Percentiles rank a stretch among this genome's conserved stretches.
Conservation (phyloP, 305 asterid species). For the Ajuga reptans region DNA sequence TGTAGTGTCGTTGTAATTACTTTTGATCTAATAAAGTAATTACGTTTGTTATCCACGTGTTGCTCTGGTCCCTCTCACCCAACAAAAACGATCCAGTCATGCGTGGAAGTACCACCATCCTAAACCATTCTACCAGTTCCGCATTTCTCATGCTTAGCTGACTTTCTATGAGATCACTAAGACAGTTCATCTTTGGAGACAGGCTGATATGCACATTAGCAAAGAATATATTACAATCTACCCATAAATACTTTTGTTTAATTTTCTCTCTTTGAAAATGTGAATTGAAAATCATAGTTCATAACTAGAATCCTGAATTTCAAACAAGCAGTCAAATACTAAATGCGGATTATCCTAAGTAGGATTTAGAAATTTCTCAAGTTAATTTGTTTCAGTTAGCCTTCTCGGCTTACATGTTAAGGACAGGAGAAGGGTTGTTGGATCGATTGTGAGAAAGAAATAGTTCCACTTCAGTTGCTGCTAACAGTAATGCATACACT, state of each 20-base stretch:
- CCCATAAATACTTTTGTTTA: too few relatives aligned
- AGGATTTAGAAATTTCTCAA: too few relatives aligned
- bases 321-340: too few relatives aligned
- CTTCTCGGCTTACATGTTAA: neutral
- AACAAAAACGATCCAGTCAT: slow-evolving; percentile 42
- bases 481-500: slow-evolving; percentile 50
- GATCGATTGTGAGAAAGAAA: slow-evolving; percentile 67
- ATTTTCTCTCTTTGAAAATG: too few relatives aligned
- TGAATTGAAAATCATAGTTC: too few relatives aligned
- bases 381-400: too few relatives aligned
- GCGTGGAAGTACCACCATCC: slow-evolving; percentile 52
- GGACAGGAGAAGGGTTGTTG: slow-evolving; percentile 50
- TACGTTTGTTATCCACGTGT: too few relatives aligned
- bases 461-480: slow-evolving; percentile 55
- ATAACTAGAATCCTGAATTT: too few relatives aligned
- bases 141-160: slow-evolving; percentile 42
- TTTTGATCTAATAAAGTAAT: too few relatives aligned
- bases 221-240: slow-evolving; percentile 3
- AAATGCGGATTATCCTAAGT: too few relatives aligned
- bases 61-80: too few relatives aligned
- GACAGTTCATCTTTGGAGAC: slow-evolving; percentile 40
- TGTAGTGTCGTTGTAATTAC: too few relatives aligned
- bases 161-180: slow-evolving; percentile 42
- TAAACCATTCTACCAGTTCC: slow-evolving; percentile 57
- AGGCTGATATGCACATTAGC: slow-evolving; percentile 39